These are phyloP conservation scores for Plasmodium fragile DNA, from an alignment of 169 alveolate species.

Conservation along the genomic window DNA sequence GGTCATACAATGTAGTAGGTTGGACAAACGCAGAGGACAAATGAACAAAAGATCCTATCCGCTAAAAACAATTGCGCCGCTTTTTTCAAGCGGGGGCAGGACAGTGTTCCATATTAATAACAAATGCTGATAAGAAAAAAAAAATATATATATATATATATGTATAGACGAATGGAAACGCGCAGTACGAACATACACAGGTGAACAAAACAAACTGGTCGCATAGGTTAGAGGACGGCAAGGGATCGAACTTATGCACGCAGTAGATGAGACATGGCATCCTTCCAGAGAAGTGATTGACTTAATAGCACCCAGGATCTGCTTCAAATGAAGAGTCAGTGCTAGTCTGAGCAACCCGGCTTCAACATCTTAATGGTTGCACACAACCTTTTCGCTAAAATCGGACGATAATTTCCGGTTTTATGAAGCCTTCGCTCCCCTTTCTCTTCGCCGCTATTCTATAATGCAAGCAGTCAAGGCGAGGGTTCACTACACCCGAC, in stretches of 20 bases:
- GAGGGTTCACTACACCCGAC: slow-evolving; percentile 6
- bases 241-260: not conserved
- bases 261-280: not conserved
- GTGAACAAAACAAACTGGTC: not conserved
- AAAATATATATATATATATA: not conserved
- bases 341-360: not conserved
- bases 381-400: not conserved
- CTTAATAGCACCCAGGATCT: not conserved
- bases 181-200: not conserved
- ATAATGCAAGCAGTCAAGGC: not conserved
- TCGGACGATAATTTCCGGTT: slow-evolving; percentile 49
- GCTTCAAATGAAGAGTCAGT: not conserved
- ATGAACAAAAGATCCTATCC: not conserved
- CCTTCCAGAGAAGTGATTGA: not conserved
- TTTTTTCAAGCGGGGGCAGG: not conserved
- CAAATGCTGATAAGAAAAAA: not conserved
- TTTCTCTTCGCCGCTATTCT: not conserved
- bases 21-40: not conserved
- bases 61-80: not conserved
- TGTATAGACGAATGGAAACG: not conserved
- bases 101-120: not conserved
- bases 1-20: not conserved
- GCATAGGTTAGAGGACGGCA: not conserved
- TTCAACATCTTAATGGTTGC: not conserved
- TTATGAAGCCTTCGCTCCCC: not conserved